A percentile compares a stretch with the other conserved stretches of the same genome.
phyloP scores from a whole-genome alignment of 148 eudicot genomes.

The Bassia scoparia region DNA sequence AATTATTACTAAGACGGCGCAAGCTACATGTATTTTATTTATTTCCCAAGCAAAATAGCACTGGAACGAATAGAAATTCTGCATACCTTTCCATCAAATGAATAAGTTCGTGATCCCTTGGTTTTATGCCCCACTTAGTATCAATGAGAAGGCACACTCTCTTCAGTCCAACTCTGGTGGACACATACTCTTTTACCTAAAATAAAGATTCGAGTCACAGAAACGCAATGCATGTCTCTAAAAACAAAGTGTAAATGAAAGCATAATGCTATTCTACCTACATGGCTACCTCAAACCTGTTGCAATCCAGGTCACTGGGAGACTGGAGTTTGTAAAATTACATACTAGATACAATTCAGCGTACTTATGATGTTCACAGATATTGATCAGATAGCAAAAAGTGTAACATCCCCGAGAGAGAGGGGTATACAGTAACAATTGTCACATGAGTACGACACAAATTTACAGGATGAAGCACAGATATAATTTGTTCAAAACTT shows the following conservation, averaged over 20 bases:
- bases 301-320: background rate
- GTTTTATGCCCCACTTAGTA: slow-evolving; percentile 99
- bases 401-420: background rate
- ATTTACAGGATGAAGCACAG: background rate
- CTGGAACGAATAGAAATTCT: background rate
- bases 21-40: background rate
- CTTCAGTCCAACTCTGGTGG: slow-evolving; percentile 72
- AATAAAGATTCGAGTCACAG: slow-evolving; percentile 7
- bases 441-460: background rate
- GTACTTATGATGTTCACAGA: background rate
- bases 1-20: background rate
- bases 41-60: background rate
- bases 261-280: background rate
- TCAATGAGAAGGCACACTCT: slow-evolving; percentile 88
- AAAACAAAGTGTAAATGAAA: background rate
- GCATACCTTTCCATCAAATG: slow-evolving; percentile 91
- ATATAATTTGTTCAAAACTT: background rate
- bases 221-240: background rate
- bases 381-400: background rate
- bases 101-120: slow-evolving; percentile 84
- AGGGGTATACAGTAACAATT: background rate
- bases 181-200: slow-evolving; percentile 94
- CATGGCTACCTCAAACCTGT: background rate
- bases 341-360: too few species aligned
- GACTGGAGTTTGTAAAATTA: background rate